These are phyloP conservation scores for Suillus occidentalis DNA, from an alignment of 768 basidiomycete genomes.

Conservation along the genomic window DNA sequence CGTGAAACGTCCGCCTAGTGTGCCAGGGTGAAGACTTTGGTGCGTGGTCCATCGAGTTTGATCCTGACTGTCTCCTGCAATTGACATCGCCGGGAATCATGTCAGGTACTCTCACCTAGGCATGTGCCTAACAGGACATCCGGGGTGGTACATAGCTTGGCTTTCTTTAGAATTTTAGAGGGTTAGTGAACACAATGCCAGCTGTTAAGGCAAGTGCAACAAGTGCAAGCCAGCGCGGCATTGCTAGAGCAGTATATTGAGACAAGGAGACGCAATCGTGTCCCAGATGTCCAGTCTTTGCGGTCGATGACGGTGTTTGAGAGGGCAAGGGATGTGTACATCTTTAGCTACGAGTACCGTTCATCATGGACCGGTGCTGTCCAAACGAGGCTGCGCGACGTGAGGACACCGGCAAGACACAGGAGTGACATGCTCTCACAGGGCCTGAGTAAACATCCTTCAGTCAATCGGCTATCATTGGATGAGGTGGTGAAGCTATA, in stretches of 20 bases:
- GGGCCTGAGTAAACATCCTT: neutral
- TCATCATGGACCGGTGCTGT: neutral
- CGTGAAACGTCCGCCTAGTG: constrained; percentile 95
- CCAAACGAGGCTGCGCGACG: neutral
- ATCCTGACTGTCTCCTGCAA: constrained; percentile 4
- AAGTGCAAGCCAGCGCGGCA: neutral
- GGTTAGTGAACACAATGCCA: neutral
- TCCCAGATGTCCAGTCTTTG: neutral
- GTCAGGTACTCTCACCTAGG: constrained; percentile 7
- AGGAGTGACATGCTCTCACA: neutral
- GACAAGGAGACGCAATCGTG: neutral
- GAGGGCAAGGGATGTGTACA: neutral
- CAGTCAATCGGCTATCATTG: neutral
- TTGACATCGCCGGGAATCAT: constrained; percentile 2
- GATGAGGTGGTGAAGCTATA: neutral
- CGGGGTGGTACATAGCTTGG: neutral
- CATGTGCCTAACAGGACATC: neutral
- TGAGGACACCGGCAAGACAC: neutral
- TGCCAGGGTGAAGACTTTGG: constrained; percentile 69
- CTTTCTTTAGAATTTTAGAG: neutral
- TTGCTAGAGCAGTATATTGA: neutral
- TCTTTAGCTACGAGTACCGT: neutral
- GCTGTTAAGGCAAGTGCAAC: neutral
- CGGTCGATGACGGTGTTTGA: neutral
- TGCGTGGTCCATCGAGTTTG: neutral